A percentile compares a stretch with the other conserved stretches of the same genome.
Conservation (phyloP, 345 rosid species). For the Xanthoceras sorbifolium region DNA sequence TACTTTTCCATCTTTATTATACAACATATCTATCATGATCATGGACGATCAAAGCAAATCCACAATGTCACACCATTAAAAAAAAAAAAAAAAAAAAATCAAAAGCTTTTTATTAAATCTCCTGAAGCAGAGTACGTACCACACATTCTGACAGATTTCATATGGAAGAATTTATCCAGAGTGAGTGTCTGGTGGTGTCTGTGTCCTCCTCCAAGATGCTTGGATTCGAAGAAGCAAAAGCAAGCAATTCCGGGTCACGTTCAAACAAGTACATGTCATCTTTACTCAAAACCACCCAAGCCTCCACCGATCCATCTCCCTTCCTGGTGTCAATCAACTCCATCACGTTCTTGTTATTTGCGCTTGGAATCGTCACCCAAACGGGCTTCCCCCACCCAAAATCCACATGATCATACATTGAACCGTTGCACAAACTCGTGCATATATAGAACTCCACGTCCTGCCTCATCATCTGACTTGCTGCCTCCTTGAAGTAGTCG, state of each 20-base stretch:
- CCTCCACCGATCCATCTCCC: slow-evolving; percentile 49
- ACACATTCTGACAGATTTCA: not conserved
- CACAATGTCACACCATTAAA: too few relatives aligned
- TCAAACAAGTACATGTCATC: slow-evolving; percentile 44
- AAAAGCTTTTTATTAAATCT: too few relatives aligned
- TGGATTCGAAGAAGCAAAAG: slow-evolving; percentile 42
- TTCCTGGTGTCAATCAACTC: slow-evolving; percentile 32
- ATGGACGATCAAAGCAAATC: too few relatives aligned
- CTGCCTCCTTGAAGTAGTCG: slow-evolving; percentile 11
- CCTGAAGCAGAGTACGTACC: too few relatives aligned
- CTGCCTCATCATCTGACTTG: not conserved
- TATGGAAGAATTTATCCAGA: not conserved
- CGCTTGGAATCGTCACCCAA: slow-evolving; percentile 36
- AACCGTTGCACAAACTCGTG: slow-evolving; percentile 26
- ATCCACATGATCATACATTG: slow-evolving; percentile 32
- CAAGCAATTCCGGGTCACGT: slow-evolving; percentile 41
- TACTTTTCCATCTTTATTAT: too few relatives aligned
- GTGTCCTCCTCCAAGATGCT: not conserved
- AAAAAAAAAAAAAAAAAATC: too few relatives aligned
- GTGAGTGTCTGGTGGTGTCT: not conserved
- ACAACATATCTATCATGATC: too few relatives aligned
- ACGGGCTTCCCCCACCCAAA: slow-evolving; percentile 49
- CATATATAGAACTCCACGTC: slow-evolving; percentile 25
- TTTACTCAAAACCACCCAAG: slow-evolving; percentile 42
- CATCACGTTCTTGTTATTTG: slow-evolving; percentile 17